phyloP scores from a whole-genome alignment of 306 rosid species.

The Myrica gale region DNA sequence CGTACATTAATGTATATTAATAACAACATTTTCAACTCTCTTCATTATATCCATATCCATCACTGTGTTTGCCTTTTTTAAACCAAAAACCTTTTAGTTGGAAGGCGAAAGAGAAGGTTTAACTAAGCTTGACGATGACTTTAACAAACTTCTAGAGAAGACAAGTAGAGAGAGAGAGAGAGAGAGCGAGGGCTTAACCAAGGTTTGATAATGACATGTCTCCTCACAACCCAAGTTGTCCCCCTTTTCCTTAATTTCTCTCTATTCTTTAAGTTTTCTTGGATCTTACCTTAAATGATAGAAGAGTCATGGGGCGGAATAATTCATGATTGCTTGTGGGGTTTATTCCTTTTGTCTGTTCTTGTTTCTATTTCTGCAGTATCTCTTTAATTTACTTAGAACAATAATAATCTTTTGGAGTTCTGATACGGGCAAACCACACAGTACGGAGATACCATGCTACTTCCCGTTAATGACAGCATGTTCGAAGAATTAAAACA shows the following conservation, averaged over 20 bases:
- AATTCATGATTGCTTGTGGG: slow-evolving; percentile 37
- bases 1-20: slow-evolving; percentile 46
- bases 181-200: slow-evolving; percentile 17
- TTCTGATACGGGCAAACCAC: slow-evolving; percentile 1
- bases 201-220: slow-evolving; percentile 50
- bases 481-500: not conserved
- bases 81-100: slow-evolving; percentile 42
- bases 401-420: slow-evolving; percentile 6
- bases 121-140: slow-evolving; percentile 29
- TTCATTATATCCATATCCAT: slow-evolving; percentile 32
- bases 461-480: not conserved
- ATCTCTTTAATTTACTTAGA: slow-evolving; percentile 7
- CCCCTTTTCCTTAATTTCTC: slow-evolving; percentile 20
- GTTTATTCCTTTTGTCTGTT: slow-evolving; percentile 44
- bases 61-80: slow-evolving; percentile 9
- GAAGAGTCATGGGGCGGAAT: slow-evolving; percentile 33
- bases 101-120: slow-evolving; percentile 2
- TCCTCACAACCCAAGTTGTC: slow-evolving; percentile 42
- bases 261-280: not conserved
- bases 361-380: slow-evolving; percentile 25
- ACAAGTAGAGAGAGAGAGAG: slow-evolving; percentile 9
- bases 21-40: slow-evolving; percentile 38
- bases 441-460: slow-evolving; percentile 1
- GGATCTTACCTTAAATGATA: slow-evolving; percentile 3
- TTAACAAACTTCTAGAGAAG: not conserved